Evolutionary conservation across 2,329 filamentous ascomycete genomes (phyloP).

Genomic region (Fusarium camptoceras): DNA sequence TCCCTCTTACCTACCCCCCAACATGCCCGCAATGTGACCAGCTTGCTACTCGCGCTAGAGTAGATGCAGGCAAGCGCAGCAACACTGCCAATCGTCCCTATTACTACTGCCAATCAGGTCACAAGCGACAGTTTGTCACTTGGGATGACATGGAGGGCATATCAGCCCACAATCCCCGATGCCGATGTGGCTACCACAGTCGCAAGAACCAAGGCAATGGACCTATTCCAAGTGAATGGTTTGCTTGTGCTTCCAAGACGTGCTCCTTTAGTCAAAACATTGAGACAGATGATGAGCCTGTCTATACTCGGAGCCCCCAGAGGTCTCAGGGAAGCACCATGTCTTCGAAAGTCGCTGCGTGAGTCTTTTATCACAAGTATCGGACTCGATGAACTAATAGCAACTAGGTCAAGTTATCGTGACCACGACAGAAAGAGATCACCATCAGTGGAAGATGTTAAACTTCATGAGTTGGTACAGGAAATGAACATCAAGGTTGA

Average conservation of each 20-base stretch:
- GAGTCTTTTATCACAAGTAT: rapidly evolving
- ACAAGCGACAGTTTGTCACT: background rate
- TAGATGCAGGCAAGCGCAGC: background rate
- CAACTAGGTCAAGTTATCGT: background rate
- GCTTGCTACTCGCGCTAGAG: background rate
- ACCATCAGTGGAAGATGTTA: background rate
- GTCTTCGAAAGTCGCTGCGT: background rate
- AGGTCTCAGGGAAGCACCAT: background rate
- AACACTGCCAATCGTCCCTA: background rate
- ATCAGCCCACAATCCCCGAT: background rate
- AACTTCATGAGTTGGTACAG: background rate
- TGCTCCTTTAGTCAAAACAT: background rate
- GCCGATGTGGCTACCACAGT: background rate
- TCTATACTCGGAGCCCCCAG: background rate
- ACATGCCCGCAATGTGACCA: background rate
- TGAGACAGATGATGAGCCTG: background rate
- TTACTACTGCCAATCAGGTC: background rate
- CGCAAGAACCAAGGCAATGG: background rate
- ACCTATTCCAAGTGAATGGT: background rate
- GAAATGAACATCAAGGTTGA: background rate
- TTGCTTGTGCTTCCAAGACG: background rate
- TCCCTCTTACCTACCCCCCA: background rate
- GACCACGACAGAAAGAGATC: background rate
- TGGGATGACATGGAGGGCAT: background rate
- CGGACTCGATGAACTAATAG: background rate